A percentile compares a stretch with the other conserved stretches of the same genome.
Conservation (phyloP, 2,329 filamentous ascomycete species). For the Tolypocladium amazonense region DNA sequence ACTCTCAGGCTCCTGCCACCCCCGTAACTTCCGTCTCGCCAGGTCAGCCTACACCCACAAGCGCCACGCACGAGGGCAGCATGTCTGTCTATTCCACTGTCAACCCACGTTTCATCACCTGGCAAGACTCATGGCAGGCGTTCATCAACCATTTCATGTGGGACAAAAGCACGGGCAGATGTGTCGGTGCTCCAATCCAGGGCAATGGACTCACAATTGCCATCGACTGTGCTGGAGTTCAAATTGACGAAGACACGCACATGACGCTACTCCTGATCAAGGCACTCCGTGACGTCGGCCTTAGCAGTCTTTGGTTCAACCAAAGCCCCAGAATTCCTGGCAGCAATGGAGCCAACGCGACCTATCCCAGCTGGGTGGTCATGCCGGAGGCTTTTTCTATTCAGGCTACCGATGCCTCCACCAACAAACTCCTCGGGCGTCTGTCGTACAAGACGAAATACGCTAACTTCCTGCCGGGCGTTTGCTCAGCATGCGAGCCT, state of each 20-base stretch:
- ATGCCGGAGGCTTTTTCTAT: conserved; percentile 27
- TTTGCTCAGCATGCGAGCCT: conserved; percentile 24
- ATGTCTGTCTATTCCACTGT: conserved; percentile 20
- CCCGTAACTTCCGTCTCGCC: conserved; percentile 11
- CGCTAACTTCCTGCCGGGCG: conserved; percentile 23
- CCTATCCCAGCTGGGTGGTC: conserved; percentile 23
- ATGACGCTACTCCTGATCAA: conserved; percentile 28
- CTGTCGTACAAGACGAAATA: conserved; percentile 27
- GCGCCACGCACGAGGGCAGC: conserved; percentile 15
- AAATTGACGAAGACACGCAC: conserved; percentile 27
- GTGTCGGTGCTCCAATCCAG: conserved; percentile 19
- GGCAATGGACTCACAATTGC: conserved; percentile 25
- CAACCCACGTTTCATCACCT: conserved; percentile 28
- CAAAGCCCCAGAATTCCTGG: conserved; percentile 26
- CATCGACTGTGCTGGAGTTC: conserved; percentile 24
- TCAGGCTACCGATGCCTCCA: conserved; percentile 20
- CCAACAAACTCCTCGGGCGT: conserved; percentile 20
- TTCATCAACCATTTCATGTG: conserved; percentile 30
- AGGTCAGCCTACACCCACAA: conserved; percentile 19
- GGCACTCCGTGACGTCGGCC: conserved; percentile 24
- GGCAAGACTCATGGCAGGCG: conserved; percentile 25
- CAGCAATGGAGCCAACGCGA: conserved; percentile 15
- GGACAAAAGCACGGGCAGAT: conserved; percentile 24
- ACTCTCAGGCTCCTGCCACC: conserved; percentile 17
- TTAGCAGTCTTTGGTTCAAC: conserved; percentile 28